Conservation (phyloP, 129 eudicot genomes). For the Sambucus nigra region DNA sequence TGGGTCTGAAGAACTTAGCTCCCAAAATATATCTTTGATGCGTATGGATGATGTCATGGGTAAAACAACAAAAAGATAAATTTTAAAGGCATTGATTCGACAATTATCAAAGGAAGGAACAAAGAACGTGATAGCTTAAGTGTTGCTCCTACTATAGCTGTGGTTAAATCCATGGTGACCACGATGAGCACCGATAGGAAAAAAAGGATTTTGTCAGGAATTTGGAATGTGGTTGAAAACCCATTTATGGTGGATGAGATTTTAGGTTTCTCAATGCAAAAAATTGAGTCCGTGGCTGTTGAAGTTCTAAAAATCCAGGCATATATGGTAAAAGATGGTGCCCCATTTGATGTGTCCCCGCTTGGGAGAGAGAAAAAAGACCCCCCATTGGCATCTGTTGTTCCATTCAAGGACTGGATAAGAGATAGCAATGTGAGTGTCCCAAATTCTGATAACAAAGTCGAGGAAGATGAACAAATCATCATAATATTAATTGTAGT, state of each 20-base stretch:
- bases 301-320: slow-evolving; percentile 83
- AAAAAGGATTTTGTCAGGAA: slow-evolving; percentile 71
- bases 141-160: slow-evolving; percentile 63
- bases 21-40: slow-evolving; percentile 58
- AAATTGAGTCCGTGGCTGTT: slow-evolving; percentile 69
- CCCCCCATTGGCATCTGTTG: slow-evolving; percentile 37
- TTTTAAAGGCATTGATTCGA: slow-evolving; percentile 90
- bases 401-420: slow-evolving; percentile 71
- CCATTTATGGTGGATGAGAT: slow-evolving; percentile 61
- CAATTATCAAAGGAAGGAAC: slow-evolving; percentile 76
- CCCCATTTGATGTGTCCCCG: slow-evolving; percentile 87
- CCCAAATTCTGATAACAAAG: slow-evolving; percentile 10
- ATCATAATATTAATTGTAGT: slow-evolving; percentile 38
- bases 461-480: slow-evolving; percentile 19
- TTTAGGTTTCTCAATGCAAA: slow-evolving; percentile 62
- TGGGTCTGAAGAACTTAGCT: slow-evolving; percentile 57
- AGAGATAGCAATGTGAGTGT: slow-evolving; percentile 22
- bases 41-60: slow-evolving; percentile 74
- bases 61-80: slow-evolving; percentile 89
- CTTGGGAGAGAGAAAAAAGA: slow-evolving; percentile 12
- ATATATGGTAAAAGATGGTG: slow-evolving; percentile 46
- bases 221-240: slow-evolving; percentile 71
- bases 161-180: slow-evolving; percentile 59
- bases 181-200: slow-evolving; percentile 66
- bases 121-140: slow-evolving; percentile 89